Evolutionary conservation across 192 early-diverging fungal species (phyloP), one percentile per base, ranked within the genome.

Genomic region (Coemansia sp.): DNA sequence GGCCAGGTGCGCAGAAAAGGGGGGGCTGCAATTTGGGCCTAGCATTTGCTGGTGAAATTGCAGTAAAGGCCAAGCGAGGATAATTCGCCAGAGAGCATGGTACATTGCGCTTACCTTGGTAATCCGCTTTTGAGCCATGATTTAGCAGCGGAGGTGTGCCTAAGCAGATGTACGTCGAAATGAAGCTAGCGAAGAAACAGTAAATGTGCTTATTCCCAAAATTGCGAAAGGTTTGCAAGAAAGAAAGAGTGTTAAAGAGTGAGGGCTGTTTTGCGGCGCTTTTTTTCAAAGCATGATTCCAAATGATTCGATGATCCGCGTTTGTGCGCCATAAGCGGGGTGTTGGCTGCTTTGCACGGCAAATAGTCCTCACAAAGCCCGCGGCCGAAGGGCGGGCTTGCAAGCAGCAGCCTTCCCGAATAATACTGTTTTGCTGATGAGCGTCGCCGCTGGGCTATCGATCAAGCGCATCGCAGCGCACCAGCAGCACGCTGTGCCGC

Each of bases 61-160:
- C 36, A 39, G 36, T 39, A 39, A 15, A 15, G 19, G 36, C n/a
- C 36, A 55, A 42, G 10, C 9, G 10, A 11, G 11, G 21, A 19
- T 40, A 69, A 36, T 31, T 21, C 22, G 36, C 19, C 19, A 17
- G 39, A n/a, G 32, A 38, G 25, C 2, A 42, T 28, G 29, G 31
- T 8, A 20, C 4, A 26, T 4, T 26, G 11, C 4, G 46, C 78
- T 58, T 84, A 91, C 94, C 90, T 97, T 97, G 84, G 91, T 94
- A 85, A 98, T 98, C 75, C 95, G 89, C 83, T 97, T 97, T 45
- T 94, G 80, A 78, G 95, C 94, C 95, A 98, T 98, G 45, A 55
- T 79, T 46, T 55, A 45, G 46, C 25, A 35, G 15, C 22, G 7
- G 23, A n/a, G 23, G 31, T 51, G 36, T 39, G 36, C 36, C 35